phyloP scores from a whole-genome alignment of 768 basidiomycete species.

The Russula olivacea region DNA sequence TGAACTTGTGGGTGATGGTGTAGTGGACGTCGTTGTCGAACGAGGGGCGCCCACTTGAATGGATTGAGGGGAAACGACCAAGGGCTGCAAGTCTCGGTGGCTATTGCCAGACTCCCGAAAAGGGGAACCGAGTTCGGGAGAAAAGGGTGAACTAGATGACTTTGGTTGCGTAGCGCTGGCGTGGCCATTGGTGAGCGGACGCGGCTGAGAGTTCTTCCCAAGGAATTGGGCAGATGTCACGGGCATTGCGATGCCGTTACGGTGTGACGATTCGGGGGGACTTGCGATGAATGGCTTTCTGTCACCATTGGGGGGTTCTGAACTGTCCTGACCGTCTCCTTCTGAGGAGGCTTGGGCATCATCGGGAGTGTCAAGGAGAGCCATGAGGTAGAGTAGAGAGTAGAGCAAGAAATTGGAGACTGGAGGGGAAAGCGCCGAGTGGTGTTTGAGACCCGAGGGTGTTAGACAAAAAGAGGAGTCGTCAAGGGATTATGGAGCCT shows the following conservation, averaged over 20 bases:
- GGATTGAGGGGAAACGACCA: constrained; percentile 25
- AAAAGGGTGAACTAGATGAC: constrained; percentile 43
- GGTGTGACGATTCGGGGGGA: background rate
- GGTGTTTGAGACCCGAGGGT: constrained; percentile 22
- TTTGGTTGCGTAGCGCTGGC: constrained; percentile 20
- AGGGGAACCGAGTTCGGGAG: constrained; percentile 43
- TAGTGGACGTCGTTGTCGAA: constrained; percentile 39
- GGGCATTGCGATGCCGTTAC: constrained; percentile 14
- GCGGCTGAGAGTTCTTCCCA: background rate
- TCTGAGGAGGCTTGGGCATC: constrained; percentile 42
- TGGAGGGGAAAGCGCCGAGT: constrained; percentile 23
- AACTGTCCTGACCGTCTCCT: constrained; percentile 49
- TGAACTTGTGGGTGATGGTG: constrained; percentile 37
- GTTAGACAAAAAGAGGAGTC: constrained; percentile 20
- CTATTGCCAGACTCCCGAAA: constrained; percentile 49
- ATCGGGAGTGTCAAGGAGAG: constrained; percentile 42
- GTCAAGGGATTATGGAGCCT: constrained; percentile 21
- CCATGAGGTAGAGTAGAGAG: constrained; percentile 34
- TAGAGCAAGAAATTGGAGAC: constrained; percentile 28
- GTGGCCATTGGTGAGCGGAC: constrained; percentile 22
- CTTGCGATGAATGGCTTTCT: constrained; percentile 23
- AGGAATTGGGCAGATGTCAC: background rate
- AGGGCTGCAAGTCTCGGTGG: constrained; percentile 39
- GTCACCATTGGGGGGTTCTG: constrained; percentile 49
- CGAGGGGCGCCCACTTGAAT: constrained; percentile 28